A percentile compares a stretch with the other conserved stretches of the same genome.
These are phyloP conservation scores for Coffea canephora DNA, from an alignment of 257 asterid species.

Conservation along the genomic window DNA sequence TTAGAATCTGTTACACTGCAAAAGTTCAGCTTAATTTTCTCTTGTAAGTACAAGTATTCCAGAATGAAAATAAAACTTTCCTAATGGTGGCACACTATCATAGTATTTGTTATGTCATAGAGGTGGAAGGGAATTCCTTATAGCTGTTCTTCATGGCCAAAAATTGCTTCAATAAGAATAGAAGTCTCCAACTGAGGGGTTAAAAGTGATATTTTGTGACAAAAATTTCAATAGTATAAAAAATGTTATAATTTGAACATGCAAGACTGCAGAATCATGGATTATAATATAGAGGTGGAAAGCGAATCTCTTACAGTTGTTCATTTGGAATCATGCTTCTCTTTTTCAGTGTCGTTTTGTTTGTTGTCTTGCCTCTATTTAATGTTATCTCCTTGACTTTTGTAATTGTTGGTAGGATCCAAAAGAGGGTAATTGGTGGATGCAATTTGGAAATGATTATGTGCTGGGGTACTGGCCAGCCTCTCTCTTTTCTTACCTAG, in stretches of 20 bases:
- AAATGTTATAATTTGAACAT: background rate
- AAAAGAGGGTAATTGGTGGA: conserved; percentile 89
- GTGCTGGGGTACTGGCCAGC: conserved; percentile 93
- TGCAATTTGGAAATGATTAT: conserved; percentile 69
- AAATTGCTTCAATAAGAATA: background rate
- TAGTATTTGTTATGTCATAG: background rate
- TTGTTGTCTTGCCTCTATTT: conserved; percentile 23
- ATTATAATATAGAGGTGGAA: background rate
- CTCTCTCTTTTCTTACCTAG: conserved; percentile 55
- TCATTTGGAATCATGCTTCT: conserved; percentile 24
- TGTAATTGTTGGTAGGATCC: conserved; percentile 52
- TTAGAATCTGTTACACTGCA: background rate
- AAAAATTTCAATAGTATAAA: too few relatives aligned
- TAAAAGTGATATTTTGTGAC: background rate
- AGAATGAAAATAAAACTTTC: background rate
- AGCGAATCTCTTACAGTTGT: conserved; percentile 54
- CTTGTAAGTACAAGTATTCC: background rate
- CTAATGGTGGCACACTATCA: background rate
- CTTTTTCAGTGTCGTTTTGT: conserved; percentile 23
- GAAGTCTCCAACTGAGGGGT: background rate
- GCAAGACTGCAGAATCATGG: background rate
- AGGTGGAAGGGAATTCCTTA: conserved; percentile 45
- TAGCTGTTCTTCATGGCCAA: conserved; percentile 17
- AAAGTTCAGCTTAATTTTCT: background rate
- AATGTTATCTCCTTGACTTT: background rate